phyloP scores from a whole-genome alignment of 768 basidiomycete genomes.

The Lentinula detonsa region DNA sequence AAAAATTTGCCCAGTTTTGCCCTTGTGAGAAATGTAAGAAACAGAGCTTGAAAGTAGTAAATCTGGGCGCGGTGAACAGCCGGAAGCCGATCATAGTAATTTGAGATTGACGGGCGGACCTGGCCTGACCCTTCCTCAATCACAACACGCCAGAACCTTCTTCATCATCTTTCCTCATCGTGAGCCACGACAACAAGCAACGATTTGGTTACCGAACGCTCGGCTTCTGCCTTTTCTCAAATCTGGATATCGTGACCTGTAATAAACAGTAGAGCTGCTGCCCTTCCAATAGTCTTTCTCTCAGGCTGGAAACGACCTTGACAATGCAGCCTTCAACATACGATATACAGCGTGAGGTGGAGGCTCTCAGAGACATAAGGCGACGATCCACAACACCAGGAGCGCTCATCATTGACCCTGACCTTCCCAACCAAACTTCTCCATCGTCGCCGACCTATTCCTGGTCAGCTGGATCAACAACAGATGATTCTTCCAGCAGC shows the following conservation, averaged over 20 bases:
- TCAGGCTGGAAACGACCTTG: not conserved
- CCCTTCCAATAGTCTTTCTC: not conserved
- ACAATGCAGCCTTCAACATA: slow-evolving; percentile 72
- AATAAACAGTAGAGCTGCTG: not conserved
- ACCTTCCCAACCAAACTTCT: slow-evolving; percentile 74
- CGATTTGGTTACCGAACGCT: slow-evolving; percentile 6
- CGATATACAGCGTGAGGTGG: slow-evolving; percentile 84
- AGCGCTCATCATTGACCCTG: slow-evolving; percentile 82
- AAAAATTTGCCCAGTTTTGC: not conserved
- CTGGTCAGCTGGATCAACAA: slow-evolving; percentile 39
- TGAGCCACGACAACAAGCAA: slow-evolving; percentile 7
- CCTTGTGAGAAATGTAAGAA: not conserved
- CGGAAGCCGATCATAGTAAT: not conserved
- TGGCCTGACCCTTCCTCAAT: not conserved
- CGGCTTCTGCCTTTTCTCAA: not conserved
- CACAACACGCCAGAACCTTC: not conserved
- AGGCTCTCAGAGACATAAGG: slow-evolving; percentile 76
- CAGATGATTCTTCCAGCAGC: slow-evolving; percentile 37
- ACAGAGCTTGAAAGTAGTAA: not conserved
- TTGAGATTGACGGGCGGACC: not conserved
- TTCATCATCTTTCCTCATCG: slow-evolving; percentile 9
- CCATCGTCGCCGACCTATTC: slow-evolving; percentile 49
- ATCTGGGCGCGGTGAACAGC: not conserved
- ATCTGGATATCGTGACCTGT: slow-evolving; percentile 2
- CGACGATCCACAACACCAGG: slow-evolving; percentile 83